Percentiles rank a stretch among this genome's conserved stretches.
Conservation (phyloP, 306 rosid genomes). For the Quercus engelmannii region DNA sequence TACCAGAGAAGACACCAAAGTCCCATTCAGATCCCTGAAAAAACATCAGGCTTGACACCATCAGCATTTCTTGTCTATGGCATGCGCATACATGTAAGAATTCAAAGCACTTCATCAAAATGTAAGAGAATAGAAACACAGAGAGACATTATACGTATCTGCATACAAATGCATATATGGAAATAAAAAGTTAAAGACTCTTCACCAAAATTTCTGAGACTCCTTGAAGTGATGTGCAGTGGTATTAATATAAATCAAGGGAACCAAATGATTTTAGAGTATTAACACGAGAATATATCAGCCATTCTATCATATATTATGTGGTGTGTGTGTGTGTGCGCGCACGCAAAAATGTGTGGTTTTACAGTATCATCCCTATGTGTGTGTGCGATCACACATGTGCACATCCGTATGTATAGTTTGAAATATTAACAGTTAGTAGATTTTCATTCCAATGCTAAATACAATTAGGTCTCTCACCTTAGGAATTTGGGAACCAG, state of each 20-base stretch:
- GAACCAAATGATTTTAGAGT: background rate
- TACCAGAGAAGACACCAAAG: constrained; percentile 93
- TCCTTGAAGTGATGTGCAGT: background rate
- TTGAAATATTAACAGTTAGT: background rate
- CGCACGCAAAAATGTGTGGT: no score
- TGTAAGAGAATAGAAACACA: background rate
- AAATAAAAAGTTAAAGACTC: background rate
- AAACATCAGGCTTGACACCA: background rate
- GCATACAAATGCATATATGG: background rate
- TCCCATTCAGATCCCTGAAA: constrained; percentile 96
- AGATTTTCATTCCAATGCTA: background rate
- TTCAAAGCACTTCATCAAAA: background rate
- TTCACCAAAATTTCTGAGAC: background rate
- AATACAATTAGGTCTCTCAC: background rate
- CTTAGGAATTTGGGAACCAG: background rate
- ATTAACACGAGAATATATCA: no score
- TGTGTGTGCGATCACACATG: background rate
- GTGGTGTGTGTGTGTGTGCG: background rate
- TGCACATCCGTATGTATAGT: background rate
- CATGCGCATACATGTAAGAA: background rate
- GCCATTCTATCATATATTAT: no score
- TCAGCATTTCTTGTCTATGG: constrained; percentile 2
- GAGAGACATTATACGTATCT: background rate
- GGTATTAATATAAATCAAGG: background rate
- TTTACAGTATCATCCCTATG: no score